Evolutionary conservation across 805 yeast species (phyloP), one percentile per base, ranked within the genome.

Genomic region (Sugiyamaella boreocaroliniensis): DNA sequence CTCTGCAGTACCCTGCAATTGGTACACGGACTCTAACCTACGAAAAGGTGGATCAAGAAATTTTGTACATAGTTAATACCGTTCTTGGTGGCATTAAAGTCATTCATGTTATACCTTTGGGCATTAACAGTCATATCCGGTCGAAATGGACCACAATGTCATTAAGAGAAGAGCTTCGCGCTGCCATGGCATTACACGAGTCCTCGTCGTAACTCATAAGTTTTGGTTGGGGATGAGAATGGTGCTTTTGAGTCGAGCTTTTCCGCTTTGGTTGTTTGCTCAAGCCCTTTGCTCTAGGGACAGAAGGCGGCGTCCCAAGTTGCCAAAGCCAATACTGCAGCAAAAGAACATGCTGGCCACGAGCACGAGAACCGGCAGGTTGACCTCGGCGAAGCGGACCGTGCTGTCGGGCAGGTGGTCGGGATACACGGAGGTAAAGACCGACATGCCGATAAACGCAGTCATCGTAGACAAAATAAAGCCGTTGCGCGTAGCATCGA

Each of bases 401-500:
- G 51, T 18, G 14, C 51, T 34, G 15, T 43, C 48, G 10, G 62
- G 60, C 26, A 60, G 55, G 20, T 58, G 61, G 10, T 46, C 44
- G 1, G 62, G 64, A 15, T 58, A 64, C 40, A 55, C 43, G 20
- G 55, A 48, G 6, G 68, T 66, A 29, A 65, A 58, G 5, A 57
- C 53, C 9, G 51, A 54, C 2, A 71, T 58, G 46, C 72, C 71
- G 4, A 61, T 50, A 6, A 66, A 55, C 10, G 73, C 64, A 2
- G 67, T 57, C 22, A 59, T 48, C 6, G 67, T 58, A 6, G 71
- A 66, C 15, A 68, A 55, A 4, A 58, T 54, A 50, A 72, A 65
- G 20, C 76, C 76, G 55, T 64, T 64, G 14, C 64, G 49, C 6
- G 74, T 64, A 19, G 65, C 61, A 51, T 72, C 75, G 34, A 69